Base-by-base conservation (phyloP, 495 filamentous ascomycete genomes). In the Paragyromitra xinjiangensis region DNA sequence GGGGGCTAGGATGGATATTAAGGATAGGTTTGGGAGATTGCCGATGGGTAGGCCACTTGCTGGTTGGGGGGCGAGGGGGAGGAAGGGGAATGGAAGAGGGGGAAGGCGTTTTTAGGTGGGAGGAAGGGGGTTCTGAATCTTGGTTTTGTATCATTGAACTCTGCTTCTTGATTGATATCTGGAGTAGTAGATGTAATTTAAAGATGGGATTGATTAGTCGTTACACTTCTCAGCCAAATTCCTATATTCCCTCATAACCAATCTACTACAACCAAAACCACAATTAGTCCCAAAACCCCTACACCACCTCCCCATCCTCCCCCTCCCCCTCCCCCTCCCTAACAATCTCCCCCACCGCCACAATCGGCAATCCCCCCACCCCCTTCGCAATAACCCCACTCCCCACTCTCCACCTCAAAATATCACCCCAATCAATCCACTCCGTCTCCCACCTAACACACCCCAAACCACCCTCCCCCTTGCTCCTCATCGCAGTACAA, bases 381-480 rank as follows among this genome's bases (percentile, higher is more conserved):
- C 44, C 34, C 29, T 29, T 29, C 3, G 34, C 50, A 19, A 40
- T 12, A 22, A 64, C 62, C 9, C 55, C 53, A 37, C 29, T 74
- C 14, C 68, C 67, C 34, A 69, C 37, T 22, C 70, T 44, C 74
- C 53, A 73, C 34, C 73, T 68, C 63, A 69, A 53, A 48, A 79
- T 79, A 69, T 79, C 77, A 0, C 77, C 73, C 66, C 77, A 76
- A 58, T 79, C 73, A 40, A 79, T 50, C 56, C 56, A 71, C 56
- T 71, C 68, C 6, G 8, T 24, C 42, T 71, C 56, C 68, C 68
- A 71, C 6, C 29, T 44, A 45, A 3, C 0, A 56, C 29, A 24
- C 16, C 55, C 0, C 53, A 34, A 34, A 34, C 3, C 34, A 9
- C n/a, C 39, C 12, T 22, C 19, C 16, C 40, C 40, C 3, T n/a